Evolutionary conservation across 768 basidiomycete species (phyloP), one percentile per base, ranked within the genome.

Genomic region (Cyclocybe cylindracea): DNA sequence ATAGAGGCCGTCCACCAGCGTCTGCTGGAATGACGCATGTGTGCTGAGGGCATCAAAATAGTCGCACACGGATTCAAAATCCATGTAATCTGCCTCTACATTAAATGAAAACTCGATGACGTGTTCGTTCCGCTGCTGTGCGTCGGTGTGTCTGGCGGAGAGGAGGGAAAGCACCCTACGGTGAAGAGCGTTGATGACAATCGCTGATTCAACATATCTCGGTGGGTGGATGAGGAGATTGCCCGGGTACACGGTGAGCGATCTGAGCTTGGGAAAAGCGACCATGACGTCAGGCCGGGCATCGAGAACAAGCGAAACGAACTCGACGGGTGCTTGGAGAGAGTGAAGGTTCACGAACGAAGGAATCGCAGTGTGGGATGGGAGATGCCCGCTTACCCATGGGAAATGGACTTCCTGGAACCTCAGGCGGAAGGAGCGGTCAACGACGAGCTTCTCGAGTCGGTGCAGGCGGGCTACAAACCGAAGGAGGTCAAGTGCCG

Each of bases 61-160:
- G 6, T 36, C 43, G 7, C 42, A 44, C 13, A 58, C 58, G 7
- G 56, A 41, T 5, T 38, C 54, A 18, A 62, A 57, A 24, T 59
- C 58, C 11, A 52, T 62, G 39, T 56, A 59, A 16, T 62, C 61
- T 48, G 54, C 56, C 18, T 62, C 58, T 1, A 48, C 56, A 19
- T 62, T 58, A 6, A 62, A 54, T 9, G 54, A 29, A 34, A 51
- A 56, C 4, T 33, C 11, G 13, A 56, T 37, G 10, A 7, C 13
- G 1, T 38, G 47, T 4, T 24, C 5, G 24, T 5, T 5, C 24
- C 5, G 24, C 24, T 3, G 24, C 24, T 24, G 24, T 24, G 24
- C 24, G 5, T 24, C 24, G 24, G 24, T 24, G 4, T 24, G 24
- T 3, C 24, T 24, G 4, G 29, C 8, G 37, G 41, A 52, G 8